Evolutionary conservation across 2,329 filamentous ascomycete species (phyloP).

Genomic region (Elsinoe arachidis): DNA sequence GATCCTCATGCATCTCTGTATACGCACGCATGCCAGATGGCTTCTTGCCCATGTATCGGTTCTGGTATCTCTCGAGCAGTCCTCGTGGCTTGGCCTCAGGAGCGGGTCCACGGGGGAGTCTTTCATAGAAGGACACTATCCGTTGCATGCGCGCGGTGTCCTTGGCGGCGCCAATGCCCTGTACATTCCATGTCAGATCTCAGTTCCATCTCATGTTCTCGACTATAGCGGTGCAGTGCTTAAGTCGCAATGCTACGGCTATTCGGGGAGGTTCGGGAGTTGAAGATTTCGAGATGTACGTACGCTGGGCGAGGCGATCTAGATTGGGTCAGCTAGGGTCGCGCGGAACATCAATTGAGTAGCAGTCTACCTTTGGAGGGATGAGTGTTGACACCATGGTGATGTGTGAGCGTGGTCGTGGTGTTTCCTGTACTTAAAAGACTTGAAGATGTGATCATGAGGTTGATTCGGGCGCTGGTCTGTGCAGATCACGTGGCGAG

Average conservation of each 20-base stretch:
- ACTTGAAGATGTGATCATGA: conserved; percentile 13
- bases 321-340: conserved; percentile 22
- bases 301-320: conserved; percentile 82
- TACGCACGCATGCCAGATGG: conserved; percentile 71
- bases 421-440: conserved; percentile 13
- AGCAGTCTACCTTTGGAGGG: conserved; percentile 76
- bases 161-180: conserved; percentile 91
- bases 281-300: conserved; percentile 31
- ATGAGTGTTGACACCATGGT: conserved; percentile 74
- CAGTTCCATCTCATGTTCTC: background rate
- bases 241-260: background rate
- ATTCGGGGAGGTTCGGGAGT: background rate
- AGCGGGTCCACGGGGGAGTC: conserved; percentile 85
- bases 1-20: background rate
- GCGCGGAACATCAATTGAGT: background rate
- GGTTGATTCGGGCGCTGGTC: background rate
- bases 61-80: conserved; percentile 78
- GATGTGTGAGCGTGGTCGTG: conserved; percentile 20
- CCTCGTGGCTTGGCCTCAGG: conserved; percentile 76
- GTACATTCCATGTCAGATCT: conserved; percentile 22
- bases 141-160: conserved; percentile 97
- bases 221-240: conserved; percentile 14
- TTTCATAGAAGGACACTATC: conserved; percentile 98
- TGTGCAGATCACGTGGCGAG: background rate
- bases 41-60: conserved; percentile 89